These are phyloP conservation scores for Xylariaceae sp. DNA, from an alignment of 2,329 filamentous ascomycete species.

Conservation along the genomic window DNA sequence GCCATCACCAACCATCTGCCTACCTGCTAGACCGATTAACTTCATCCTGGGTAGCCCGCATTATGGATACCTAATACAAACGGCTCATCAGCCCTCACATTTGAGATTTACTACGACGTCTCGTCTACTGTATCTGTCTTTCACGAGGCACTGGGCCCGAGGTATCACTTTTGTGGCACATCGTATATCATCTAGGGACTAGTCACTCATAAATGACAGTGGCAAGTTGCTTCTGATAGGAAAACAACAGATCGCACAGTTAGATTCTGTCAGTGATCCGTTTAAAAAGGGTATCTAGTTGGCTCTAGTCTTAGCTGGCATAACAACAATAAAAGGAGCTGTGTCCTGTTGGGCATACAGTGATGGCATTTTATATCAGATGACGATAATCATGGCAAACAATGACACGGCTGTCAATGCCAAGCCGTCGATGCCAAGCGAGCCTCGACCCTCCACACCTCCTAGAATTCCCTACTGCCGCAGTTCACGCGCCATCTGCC, in stretches of 20 bases:
- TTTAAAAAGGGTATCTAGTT: neutral
- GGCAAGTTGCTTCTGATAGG: neutral
- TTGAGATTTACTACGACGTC: neutral
- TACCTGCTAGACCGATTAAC: too few relatives aligned
- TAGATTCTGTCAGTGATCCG: neutral
- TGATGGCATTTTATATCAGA: slow-evolving; percentile 12
- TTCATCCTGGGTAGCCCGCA: too few relatives aligned
- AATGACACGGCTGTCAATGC: slow-evolving; percentile 27
- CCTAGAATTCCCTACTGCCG: slow-evolving; percentile 18
- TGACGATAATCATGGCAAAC: slow-evolving; percentile 15
- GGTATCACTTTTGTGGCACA: slow-evolving; percentile 6
- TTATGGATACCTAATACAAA: too few relatives aligned
- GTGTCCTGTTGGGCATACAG: neutral
- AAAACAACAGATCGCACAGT: neutral
- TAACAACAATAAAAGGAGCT: neutral
- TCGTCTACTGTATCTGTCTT: slow-evolving; percentile 5
- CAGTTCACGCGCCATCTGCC: slow-evolving; percentile 26
- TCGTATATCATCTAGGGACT: slow-evolving; percentile 5
- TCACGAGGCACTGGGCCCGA: too few relatives aligned
- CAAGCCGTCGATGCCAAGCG: slow-evolving; percentile 17
- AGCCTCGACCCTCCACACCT: slow-evolving; percentile 13
- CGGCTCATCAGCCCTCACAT: neutral
- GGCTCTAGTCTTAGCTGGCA: neutral
- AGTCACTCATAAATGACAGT: neutral
- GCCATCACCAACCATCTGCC: too few relatives aligned